Base-by-base conservation (phyloP, 352 stramenopile genomes). In the Nothophytophthora sp. region DNA sequence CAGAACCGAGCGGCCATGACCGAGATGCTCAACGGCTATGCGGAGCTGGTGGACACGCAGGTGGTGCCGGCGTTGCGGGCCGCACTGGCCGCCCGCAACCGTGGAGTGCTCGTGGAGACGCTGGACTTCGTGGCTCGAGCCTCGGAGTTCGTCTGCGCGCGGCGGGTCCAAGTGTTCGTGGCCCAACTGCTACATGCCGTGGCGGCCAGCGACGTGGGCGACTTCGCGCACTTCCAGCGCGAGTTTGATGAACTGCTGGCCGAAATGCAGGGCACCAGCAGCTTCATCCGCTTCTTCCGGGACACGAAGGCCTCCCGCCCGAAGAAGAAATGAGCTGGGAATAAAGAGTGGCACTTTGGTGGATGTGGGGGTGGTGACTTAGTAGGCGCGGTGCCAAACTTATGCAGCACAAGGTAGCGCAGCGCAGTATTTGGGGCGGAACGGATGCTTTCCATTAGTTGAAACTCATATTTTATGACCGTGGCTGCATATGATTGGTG, bases 11-110 rank as follows among this genome's bases (percentile, higher is more conserved):
- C 51, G 12, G 78, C 76, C 7, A 67, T 88, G 55, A 38, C 69
- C 3, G 81, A 90, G 36, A 92, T 92, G 81, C 60, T 92, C 9
- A 65, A 86, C 32, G 81, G 81, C 0, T 92, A 76, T 33, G 56
- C 69, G 11, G 76, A 90, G 29, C 54, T 92, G 38, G 71, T 73
- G 16, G 43, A 72, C 12, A 63, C 66, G 8, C 74, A 87, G 8
- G 81, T 92, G 43, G 25, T 67, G 1, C 74, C 74, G 12, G 73
- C 74, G 13, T 48, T 92, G 6, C 38, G 46, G 12, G 38, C 35
- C 0, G 80, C 78, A 4, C 44, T 88, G 32, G 62, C 41, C 4
- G 39, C 49, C 4, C 59, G 63, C 23, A 81, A 81, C 44, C 73
- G 79, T 30, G 67, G 62, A 0, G 59, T 67, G 18, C 55, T 89